Conservation (phyloP, 441 rosid genomes). For the Aquilaria agallochum region DNA sequence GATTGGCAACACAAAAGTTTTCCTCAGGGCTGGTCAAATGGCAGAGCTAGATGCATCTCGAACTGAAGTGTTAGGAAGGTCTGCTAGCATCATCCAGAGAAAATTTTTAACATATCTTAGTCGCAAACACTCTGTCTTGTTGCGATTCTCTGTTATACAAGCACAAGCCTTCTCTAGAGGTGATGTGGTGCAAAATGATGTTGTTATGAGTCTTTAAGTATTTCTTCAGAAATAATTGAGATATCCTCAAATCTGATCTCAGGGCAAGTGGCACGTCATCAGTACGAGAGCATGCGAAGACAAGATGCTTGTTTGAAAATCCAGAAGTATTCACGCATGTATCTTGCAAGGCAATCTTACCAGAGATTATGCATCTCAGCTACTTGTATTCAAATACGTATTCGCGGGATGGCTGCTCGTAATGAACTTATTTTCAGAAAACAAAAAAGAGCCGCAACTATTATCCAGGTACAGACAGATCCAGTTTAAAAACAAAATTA, state of each 20-base stretch:
- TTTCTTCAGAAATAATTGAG: conserved; percentile 2
- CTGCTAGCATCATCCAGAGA: conserved; percentile 75
- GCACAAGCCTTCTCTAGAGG: conserved; percentile 91
- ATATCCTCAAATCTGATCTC: conserved; percentile 19
- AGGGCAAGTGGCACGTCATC: conserved; percentile 65
- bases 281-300: conserved; percentile 59
- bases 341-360: conserved; percentile 56
- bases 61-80: conserved; percentile 66
- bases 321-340: conserved; percentile 66
- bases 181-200: conserved; percentile 19
- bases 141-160: conserved; percentile 51
- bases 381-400: conserved; percentile 65
- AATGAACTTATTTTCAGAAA: conserved; percentile 45
- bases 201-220: neutral
- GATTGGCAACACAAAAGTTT: conserved; percentile 94
- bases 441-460: conserved; percentile 54
- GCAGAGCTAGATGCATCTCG: conserved; percentile 92
- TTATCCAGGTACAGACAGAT: conserved; percentile 63
- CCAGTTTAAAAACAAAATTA: no score
- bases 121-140: conserved; percentile 46
- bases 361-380: conserved; percentile 44
- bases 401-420: conserved; percentile 75
- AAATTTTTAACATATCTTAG: conserved; percentile 51
- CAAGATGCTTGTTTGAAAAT: conserved; percentile 69
- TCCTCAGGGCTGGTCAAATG: conserved; percentile 99